Base-by-base conservation (phyloP, 2,329 filamentous ascomycete genomes). In the Shiraia sp. region DNA sequence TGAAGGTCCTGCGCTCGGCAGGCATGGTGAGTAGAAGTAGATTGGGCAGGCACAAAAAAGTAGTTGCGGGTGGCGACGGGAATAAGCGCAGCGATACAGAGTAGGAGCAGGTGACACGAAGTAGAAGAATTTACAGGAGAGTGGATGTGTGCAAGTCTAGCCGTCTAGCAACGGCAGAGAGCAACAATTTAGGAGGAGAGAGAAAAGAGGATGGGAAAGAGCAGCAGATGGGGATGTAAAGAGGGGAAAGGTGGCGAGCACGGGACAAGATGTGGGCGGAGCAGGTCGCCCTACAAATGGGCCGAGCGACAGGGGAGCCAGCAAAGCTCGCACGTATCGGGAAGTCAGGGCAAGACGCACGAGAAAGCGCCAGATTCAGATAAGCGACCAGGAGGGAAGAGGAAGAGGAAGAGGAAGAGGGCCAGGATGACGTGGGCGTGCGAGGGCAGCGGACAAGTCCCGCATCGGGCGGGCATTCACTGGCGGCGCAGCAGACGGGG, bases 1-100 rank as follows among this genome's bases (percentile, higher is more conserved):
- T 47, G 23, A 63, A 51, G 3, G 60, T 62, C 36, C 68, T 47
- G 57, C 58, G 41, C 63, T 70, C 53, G 55, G 70, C 65, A 66
- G 72, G 72, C 66, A 75, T 70, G 41, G 32, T 63, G 38, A 40
- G 26, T n/a, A n/a, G 14, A 23, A 45, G 25, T 7, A 29, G 32
- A 8, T 24, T 15, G 12, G 23, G 29, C 13, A 32, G 32, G 35
- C 23, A 36, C 14, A 38, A 6, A 32, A 32, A 28, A 51, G 48
- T 40, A 40, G 40, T 41, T 38, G 31, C 40, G 45, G 26, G 46
- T 51, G 41, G 50, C 34, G 42, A 45, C 45, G 41, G 44, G 40
- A 38, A 23, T 19, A 26, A 8, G n/a, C n/a, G n/a, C n/a, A n/a
- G n/a, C n/a, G n/a, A n/a, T n/a, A n/a, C n/a, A n/a, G n/a, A n/a